phyloP scores from a whole-genome alignment of 176 grass and related monocot species.

The Guadua angustifolia region DNA sequence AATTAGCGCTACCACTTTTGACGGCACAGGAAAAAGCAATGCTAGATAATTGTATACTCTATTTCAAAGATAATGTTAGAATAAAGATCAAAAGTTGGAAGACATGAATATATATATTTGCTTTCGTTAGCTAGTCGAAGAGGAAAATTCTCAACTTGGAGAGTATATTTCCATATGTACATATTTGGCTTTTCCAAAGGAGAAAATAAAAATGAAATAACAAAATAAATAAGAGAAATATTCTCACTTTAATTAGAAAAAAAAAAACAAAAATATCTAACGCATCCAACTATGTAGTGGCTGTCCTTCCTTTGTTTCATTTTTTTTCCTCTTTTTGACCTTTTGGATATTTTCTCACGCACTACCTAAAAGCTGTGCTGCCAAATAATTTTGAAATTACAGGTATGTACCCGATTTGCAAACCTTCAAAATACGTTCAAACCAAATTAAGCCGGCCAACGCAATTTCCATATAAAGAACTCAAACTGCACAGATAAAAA shows the following conservation, averaged over 20 bases:
- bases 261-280: background rate
- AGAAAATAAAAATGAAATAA: background rate
- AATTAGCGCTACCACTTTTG: conserved; percentile 26
- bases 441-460: too few relatives aligned
- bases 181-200: background rate
- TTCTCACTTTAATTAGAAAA: background rate
- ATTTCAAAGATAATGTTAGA: background rate
- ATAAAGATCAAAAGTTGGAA: background rate
- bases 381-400: background rate
- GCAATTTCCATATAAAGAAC: background rate
- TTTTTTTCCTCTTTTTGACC: background rate
- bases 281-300: background rate
- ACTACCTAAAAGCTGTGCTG: background rate
- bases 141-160: conserved; percentile 20
- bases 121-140: background rate
- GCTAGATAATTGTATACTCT: background rate
- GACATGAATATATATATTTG: background rate
- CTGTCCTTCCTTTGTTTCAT: background rate
- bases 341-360: background rate
- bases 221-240: background rate
- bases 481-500: background rate
- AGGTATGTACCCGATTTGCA: background rate
- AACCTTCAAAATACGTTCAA: too few relatives aligned
- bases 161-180: conserved; percentile 4
- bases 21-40: conserved; percentile 6